Conservation (phyloP, 2,329 filamentous ascomycete genomes). For the Arachnopeziza araneosa region DNA sequence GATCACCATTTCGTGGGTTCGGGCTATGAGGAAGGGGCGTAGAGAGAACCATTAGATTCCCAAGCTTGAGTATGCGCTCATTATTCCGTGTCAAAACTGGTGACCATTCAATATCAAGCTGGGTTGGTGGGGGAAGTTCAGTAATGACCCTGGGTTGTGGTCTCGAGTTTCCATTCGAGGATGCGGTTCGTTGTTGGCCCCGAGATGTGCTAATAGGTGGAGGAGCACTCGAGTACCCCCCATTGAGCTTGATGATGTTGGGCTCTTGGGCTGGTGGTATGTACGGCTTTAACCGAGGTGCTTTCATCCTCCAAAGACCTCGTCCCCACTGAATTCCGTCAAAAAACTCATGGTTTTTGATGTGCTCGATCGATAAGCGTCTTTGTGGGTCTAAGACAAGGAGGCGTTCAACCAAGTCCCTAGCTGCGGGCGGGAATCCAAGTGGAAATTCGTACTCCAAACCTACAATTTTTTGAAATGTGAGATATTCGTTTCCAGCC, state of each 20-base stretch:
- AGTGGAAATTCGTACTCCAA: constrained; percentile 90
- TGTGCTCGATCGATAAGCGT: constrained; percentile 86
- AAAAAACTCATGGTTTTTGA: constrained; percentile 95
- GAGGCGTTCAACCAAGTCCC: constrained; percentile 83
- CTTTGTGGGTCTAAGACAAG: constrained; percentile 82
- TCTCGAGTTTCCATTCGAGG: constrained; percentile 39
- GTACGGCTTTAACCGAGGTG: constrained; percentile 80
- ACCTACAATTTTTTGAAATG: constrained; percentile 95
- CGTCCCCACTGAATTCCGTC: constrained; percentile 81
- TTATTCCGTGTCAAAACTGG: constrained; percentile 87
- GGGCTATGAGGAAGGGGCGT: constrained; percentile 71
- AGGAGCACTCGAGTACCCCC: constrained; percentile 32
- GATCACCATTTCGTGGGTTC: constrained; percentile 61
- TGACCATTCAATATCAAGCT: constrained; percentile 97
- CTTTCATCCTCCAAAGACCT: constrained; percentile 81
- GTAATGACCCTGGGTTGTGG: constrained; percentile 80
- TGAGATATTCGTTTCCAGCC: constrained; percentile 89
- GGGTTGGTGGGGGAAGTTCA: constrained; percentile 91
- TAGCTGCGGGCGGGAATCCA: constrained; percentile 80
- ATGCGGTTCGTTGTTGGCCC: constrained; percentile 31
- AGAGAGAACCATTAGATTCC: constrained; percentile 80
- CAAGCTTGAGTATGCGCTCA: constrained; percentile 89
- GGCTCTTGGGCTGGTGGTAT: constrained; percentile 71
- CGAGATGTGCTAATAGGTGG: constrained; percentile 25
- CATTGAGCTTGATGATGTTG: constrained; percentile 66